Base-by-base conservation (phyloP, 371 early-diverging fungal species). In the Mucor saturninus region DNA sequence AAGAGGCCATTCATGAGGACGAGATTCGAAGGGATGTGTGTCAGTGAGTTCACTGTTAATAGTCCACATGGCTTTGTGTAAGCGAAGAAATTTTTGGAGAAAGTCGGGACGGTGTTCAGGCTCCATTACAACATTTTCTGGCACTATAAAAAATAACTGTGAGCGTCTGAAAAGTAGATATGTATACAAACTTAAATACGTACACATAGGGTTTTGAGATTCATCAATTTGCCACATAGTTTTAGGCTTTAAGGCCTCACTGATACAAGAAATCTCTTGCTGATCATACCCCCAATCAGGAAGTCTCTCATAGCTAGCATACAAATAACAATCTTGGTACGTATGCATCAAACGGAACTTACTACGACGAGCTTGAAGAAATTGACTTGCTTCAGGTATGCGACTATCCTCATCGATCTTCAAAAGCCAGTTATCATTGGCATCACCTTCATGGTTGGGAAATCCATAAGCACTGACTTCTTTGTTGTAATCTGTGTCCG, bases 231-330 rank as follows among this genome's bases (percentile, higher is more conserved):
- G 75, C 91, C 92, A 93, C 15, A 87, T 61, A 1, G 87, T 80
- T 64, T 86, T 89, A n/a, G 86, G 79, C 10, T 76, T 71, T 55
- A 75, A 76, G 1, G 89, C 90, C 37, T 83, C 83, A 37, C 83
- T 75, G 60, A 92, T 89, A 67, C 94, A 93, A 2, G 90, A 92
- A 21, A 99, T 93, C 73, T 99, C 98, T 60, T 92, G 93, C 76
- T 99, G 99, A 29, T 86, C 86, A 79, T 90, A 97, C 4, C 92
- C 99, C 99, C 99, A 99, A 30, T 91, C 89, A n/a, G 99, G 99
- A 15, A 96, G 76, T 76, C 91, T 90, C 30, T 86, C 85, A 11
- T 68, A 65, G 62, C 89, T 91, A 2, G 96, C 93, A 71, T 88
- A 93, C 51, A 96, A 76, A 51, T 89, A 91, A 72, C 88, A 95